Evolutionary conservation across 495 filamentous ascomycete species (phyloP).

Genomic region (Penicillium diatomitis): DNA sequence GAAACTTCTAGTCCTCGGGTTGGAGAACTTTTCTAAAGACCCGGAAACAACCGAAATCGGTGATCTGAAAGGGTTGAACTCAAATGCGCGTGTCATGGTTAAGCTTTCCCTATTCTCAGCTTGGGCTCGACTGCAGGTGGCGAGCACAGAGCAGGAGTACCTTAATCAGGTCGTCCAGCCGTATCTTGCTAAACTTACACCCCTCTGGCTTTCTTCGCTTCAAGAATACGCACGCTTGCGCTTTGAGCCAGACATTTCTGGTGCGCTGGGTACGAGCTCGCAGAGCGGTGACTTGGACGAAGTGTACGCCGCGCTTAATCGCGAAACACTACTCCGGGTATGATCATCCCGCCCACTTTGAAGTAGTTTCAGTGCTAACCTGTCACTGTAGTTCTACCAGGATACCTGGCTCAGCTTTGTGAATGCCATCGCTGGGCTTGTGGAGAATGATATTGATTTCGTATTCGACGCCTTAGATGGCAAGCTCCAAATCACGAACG

Average conservation of each 20-base stretch:
- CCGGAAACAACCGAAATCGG: slow-evolving; percentile 79
- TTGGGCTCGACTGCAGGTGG: slow-evolving; percentile 97
- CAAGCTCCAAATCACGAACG: slow-evolving; percentile 38
- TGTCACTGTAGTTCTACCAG: slow-evolving; percentile 67
- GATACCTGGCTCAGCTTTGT: slow-evolving; percentile 95
- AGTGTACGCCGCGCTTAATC: slow-evolving; percentile 87
- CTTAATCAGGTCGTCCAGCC: slow-evolving; percentile 82
- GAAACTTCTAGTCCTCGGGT: slow-evolving; percentile 79
- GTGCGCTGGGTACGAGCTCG: slow-evolving; percentile 59
- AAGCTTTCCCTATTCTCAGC: slow-evolving; percentile 95
- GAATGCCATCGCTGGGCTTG: slow-evolving; percentile 93
- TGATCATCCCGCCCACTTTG: background rate
- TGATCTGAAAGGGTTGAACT: slow-evolving; percentile 84
- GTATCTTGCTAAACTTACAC: slow-evolving; percentile 78
- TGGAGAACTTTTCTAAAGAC: slow-evolving; percentile 85
- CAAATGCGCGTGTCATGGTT: slow-evolving; percentile 97
- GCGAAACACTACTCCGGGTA: slow-evolving; percentile 79
- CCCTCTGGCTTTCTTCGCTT: slow-evolving; percentile 86
- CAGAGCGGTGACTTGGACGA: slow-evolving; percentile 73
- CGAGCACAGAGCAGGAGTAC: slow-evolving; percentile 87
- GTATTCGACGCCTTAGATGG: slow-evolving; percentile 95
- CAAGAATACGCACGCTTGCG: slow-evolving; percentile 88
- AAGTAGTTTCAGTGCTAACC: slow-evolving; percentile 15
- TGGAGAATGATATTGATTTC: slow-evolving; percentile 94
- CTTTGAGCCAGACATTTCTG: slow-evolving; percentile 95